Percentiles rank a stretch among this genome's conserved stretches.
Conservation (phyloP, 225 moss, liverwort and hornwort species). For the Bryum argenteum region DNA sequence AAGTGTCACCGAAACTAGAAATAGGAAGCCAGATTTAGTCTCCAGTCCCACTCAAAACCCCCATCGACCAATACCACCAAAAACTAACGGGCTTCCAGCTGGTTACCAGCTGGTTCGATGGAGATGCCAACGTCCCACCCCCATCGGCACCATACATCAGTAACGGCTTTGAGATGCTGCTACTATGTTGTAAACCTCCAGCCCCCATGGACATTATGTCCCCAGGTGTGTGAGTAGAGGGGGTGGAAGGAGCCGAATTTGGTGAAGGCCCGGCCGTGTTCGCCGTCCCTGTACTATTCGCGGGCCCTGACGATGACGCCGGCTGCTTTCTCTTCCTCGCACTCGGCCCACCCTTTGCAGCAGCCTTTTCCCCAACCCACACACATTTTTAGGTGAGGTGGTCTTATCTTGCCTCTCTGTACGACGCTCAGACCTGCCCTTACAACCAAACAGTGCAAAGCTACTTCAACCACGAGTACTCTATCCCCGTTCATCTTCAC, state of each 20-base stretch:
- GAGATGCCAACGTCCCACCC: constrained; percentile 96
- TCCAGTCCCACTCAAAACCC: constrained; percentile 19
- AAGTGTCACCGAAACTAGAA: constrained; percentile 25
- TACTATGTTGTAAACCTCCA: constrained; percentile 94
- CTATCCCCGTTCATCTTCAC: constrained; percentile 39
- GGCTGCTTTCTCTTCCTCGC: constrained; percentile 99
- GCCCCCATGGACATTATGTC: constrained; percentile 91
- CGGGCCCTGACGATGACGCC: constrained; percentile 97
- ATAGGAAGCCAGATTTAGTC: neutral
- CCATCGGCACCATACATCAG: constrained; percentile 99
- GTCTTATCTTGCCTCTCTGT: constrained; percentile 63
- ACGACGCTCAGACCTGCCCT: constrained; percentile 69
- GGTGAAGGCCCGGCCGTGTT: constrained; percentile 99
- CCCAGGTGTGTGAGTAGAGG: constrained; percentile 99
- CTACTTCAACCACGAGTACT: constrained; percentile 54
- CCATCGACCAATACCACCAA: constrained; percentile 37
- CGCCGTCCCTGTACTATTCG: constrained; percentile 99
- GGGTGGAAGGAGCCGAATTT: constrained; percentile 98
- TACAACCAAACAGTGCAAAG: constrained; percentile 61
- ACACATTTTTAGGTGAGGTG: constrained; percentile 73
- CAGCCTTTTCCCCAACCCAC: constrained; percentile 85
- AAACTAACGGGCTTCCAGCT: constrained; percentile 56
- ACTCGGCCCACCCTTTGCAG: constrained; percentile 85
- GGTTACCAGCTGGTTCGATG: constrained; percentile 98
- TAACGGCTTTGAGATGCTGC: constrained; percentile 98